Evolutionary conservation across 352 stramenopile species (phyloP), one percentile per base, ranked within the genome.

Genomic region (Phytophthora idaei): DNA sequence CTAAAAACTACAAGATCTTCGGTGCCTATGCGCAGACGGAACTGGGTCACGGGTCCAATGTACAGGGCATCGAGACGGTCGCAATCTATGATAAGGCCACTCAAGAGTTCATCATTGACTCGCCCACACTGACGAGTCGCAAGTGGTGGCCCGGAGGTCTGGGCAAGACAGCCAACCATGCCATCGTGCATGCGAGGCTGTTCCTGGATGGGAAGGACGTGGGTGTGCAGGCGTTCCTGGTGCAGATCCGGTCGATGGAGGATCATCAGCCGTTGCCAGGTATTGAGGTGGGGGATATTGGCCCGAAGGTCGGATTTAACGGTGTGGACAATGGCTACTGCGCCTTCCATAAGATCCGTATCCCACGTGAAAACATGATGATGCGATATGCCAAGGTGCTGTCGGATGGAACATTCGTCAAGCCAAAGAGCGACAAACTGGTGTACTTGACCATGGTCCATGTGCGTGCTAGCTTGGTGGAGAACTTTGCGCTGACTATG

Each of bases 121-220:
- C 17, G 0, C 17, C 17, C 17, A 21, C 17, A 21, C 17, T 21
- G 17, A 21, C 17, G 17, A 90, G 82, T 52, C 81, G 85, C 61
- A 99, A 99, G 75, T 99, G 97, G 86, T 99, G 97, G 97, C 95
- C 95, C 4, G 69, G 69, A 36, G 69, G 69, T 9, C 51, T 76
- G n/a, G 69, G 69, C n/a, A 76, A 76, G 64, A 76, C 69, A 11
- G 69, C 69, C 17, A 76, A 62, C 25, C 58, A 76, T 44, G 69
- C 69, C 6, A 76, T 76, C 15, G 69, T 76, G 31, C 63, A 73
- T 51, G 69, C 69, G 3, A 51, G 58, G 14, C 32, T 76, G 48
- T 57, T 46, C 15, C 25, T 76, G 27, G 64, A 76, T 9, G 64
- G 57, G 14, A 63, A 73, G 41, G 58, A 73, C 15, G 58, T 73